Evolutionary conservation across 306 rosid genomes (phyloP), one percentile per base, ranked within the genome.

Genomic region (Rubus idaeus): DNA sequence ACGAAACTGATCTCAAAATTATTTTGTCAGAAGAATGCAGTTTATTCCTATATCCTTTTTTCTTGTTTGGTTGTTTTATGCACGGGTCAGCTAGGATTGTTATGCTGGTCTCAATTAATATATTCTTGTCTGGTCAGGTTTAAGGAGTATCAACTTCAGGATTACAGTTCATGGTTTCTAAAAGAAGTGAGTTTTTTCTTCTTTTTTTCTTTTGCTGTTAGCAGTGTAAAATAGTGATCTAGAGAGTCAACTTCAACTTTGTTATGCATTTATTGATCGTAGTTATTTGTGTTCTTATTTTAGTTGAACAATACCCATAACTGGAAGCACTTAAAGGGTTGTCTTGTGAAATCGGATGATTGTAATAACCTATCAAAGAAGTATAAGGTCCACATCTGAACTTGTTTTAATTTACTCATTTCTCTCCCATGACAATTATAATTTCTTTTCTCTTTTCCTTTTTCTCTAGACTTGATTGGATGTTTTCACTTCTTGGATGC

Each of bases 111-210:
- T 73, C 52, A 17, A 63, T 73, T 77, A 75, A 40, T 68, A 6
- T 73, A 14, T 65, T 67, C 75, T 84, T 76, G 17, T 82, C 41
- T 86, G 84, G 71, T 81, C 84, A 94, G 98, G 85, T 95, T 90
- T 81, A 95, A 95, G 86, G 98, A 95, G 82, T 95, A 95, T 87
- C 93, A 89, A 75, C 92, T 95, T 75, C 87, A 88, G 79, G 98
- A 95, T 84, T 95, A 89, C 78, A 92, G 96, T 84, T 82, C 97
- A 55, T 95, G 96, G 96, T 95, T 92, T 78, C 86, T 92, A 82
- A 95, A 92, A 81, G 89, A 95, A 91, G 98, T 89, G 67, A 77
- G 62, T 67, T 55, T 30, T 0, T 30, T 30, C n/a, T n/a, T n/a
- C n/a, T 30, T 0, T 30, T 30, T 30, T 30, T 72, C 40, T 46